Conservation (phyloP, 2,329 filamentous ascomycete species). For the Orbilia javanica region DNA sequence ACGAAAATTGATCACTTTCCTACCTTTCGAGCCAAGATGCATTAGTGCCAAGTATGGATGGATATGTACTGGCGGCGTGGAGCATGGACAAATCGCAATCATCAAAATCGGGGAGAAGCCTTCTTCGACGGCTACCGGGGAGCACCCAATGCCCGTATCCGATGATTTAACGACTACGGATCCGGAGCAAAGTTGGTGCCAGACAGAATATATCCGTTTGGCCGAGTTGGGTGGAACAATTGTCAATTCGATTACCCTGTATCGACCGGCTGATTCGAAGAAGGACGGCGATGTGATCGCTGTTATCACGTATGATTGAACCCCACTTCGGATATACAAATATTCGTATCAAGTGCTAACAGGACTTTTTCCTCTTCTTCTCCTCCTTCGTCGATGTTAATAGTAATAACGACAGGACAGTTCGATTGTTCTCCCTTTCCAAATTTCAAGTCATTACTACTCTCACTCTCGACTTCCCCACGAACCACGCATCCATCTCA, state of each 20-base stretch:
- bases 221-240: constrained; percentile 73
- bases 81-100: constrained; percentile 86
- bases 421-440: constrained; percentile 83
- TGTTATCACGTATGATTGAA: constrained; percentile 66
- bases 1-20: constrained; percentile 78
- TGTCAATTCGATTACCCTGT: constrained; percentile 76
- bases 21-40: constrained; percentile 82
- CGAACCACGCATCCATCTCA: constrained; percentile 95
- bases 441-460: constrained; percentile 77
- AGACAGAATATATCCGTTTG: constrained; percentile 56
- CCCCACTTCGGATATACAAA: not conserved
- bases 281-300: constrained; percentile 71
- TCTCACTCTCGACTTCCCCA: constrained; percentile 81
- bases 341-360: constrained; percentile 64
- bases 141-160: constrained; percentile 61
- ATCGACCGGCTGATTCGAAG: constrained; percentile 69
- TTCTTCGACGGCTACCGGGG: not conserved
- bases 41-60: constrained; percentile 87
- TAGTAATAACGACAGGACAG: constrained; percentile 93
- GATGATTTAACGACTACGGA: constrained; percentile 64
- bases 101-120: constrained; percentile 71
- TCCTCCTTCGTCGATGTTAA: too few species aligned
- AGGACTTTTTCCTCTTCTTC: constrained; percentile 57
- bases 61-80: constrained; percentile 87
- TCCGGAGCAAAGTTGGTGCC: constrained; percentile 34